Evolutionary conservation across 2,329 filamentous ascomycete genomes (phyloP).

Genomic region (Aureobasidium sp.): DNA sequence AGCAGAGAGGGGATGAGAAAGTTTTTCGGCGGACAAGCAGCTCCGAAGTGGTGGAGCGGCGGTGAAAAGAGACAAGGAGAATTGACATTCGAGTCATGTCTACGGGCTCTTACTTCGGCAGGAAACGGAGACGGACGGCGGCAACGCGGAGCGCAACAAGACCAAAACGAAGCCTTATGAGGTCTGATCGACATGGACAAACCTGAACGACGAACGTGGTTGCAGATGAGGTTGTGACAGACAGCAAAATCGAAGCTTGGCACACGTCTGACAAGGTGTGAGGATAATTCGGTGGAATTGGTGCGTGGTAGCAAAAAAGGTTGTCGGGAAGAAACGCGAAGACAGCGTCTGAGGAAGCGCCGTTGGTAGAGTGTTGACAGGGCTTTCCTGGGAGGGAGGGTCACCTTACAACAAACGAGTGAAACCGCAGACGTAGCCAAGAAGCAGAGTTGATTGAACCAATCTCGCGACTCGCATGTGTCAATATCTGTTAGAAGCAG

Average conservation of each 20-base stretch:
- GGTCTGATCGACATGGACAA: not conserved
- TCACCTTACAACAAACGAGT: not conserved
- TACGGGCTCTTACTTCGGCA: not conserved
- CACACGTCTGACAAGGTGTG: not conserved
- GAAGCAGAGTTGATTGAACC: not conserved
- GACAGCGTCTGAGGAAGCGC: not conserved
- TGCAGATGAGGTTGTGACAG: not conserved
- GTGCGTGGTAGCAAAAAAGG: not conserved
- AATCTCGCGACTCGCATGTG: not conserved
- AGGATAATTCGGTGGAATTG: not conserved
- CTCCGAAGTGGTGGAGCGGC: not conserved
- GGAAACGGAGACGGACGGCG: slow-evolving; percentile 3
- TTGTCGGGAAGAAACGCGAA: not conserved
- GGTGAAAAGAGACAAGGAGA: not conserved
- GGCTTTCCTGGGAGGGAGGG: not conserved
- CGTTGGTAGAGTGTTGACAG: not conserved
- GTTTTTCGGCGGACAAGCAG: slow-evolving; percentile 1
- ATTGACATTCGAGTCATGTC: not conserved
- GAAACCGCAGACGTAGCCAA: not conserved
- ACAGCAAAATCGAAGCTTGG: not conserved
- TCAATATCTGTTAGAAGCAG: slow-evolving; percentile 5
- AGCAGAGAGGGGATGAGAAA: not conserved
- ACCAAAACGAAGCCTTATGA: not conserved
- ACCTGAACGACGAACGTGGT: slow-evolving; percentile 5
- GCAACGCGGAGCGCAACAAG: not conserved